Conservation (phyloP, 345 rosid genomes). For the Salix koriyanagi region DNA sequence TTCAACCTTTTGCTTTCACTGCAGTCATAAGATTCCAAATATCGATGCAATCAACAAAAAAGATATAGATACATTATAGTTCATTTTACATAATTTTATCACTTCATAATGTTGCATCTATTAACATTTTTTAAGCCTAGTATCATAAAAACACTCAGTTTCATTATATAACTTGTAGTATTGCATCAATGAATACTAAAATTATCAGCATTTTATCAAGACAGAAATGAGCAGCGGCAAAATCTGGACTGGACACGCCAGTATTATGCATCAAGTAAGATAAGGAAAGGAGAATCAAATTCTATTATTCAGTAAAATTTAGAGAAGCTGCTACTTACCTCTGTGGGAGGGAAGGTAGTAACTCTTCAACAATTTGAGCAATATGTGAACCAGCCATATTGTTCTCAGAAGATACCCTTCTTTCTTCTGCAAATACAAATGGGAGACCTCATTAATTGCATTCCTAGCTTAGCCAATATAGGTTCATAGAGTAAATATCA, state of each 20-base stretch:
- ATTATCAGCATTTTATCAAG: not conserved
- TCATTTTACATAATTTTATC: too few species aligned
- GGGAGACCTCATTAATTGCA: not conserved
- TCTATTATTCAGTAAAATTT: not conserved
- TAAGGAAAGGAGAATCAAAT: not conserved
- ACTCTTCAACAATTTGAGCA: slow-evolving; percentile 31
- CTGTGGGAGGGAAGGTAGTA: slow-evolving; percentile 40
- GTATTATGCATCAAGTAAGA: not conserved
- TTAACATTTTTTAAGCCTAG: not conserved
- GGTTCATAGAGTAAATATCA: not conserved
- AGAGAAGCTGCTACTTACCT: slow-evolving; percentile 34
- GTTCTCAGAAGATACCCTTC: slow-evolving; percentile 15
- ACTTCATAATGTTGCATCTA: too few species aligned
- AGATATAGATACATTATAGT: not conserved
- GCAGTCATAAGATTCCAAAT: slow-evolving; percentile 18
- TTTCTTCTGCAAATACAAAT: slow-evolving; percentile 27
- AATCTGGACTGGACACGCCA: not conserved
- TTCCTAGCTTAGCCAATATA: not conserved
- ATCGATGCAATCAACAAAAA: not conserved
- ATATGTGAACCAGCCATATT: slow-evolving; percentile 22
- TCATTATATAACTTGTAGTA: not conserved
- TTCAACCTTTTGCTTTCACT: slow-evolving; percentile 43
- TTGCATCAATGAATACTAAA: not conserved
- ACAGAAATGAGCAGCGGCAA: not conserved
- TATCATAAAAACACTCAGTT: not conserved